These are phyloP conservation scores for Cercophora scortea DNA, from an alignment of 495 filamentous ascomycete species.

Conservation along the genomic window DNA sequence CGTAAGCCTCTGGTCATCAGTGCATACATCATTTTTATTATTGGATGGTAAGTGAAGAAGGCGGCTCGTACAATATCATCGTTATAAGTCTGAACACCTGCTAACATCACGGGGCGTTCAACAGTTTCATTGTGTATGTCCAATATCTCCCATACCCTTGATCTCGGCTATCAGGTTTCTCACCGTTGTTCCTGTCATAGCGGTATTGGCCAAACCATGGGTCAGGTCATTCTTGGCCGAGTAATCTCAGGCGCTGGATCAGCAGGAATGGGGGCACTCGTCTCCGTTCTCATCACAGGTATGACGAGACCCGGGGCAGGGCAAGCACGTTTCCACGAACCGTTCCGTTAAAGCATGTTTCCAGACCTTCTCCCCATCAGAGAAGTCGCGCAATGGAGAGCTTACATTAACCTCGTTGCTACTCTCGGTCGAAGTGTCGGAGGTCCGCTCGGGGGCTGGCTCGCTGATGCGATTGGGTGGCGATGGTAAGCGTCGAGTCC, in stretches of 20 bases:
- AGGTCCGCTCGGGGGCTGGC: slow-evolving; percentile 55
- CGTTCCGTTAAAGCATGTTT: neutral
- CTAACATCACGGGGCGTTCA: neutral
- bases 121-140: slow-evolving; percentile 32
- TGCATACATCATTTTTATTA: slow-evolving; percentile 34
- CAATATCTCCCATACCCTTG: neutral
- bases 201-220: slow-evolving; percentile 36
- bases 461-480: slow-evolving; percentile 62
- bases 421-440: slow-evolving; percentile 58
- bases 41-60: slow-evolving; percentile 30
- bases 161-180: too few species aligned
- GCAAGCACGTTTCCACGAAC: neutral
- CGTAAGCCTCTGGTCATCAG: slow-evolving; percentile 32
- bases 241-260: slow-evolving; percentile 52
- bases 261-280: slow-evolving; percentile 49
- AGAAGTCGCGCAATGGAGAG: slow-evolving; percentile 60
- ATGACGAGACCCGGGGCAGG: neutral
- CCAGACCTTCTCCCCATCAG: slow-evolving; percentile 55
- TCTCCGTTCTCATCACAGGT: slow-evolving; percentile 56
- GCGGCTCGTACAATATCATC: too few species aligned
- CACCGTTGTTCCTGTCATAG: neutral
- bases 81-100: too few species aligned
- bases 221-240: slow-evolving; percentile 49
- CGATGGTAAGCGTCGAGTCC: slow-evolving; percentile 42
- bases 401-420: slow-evolving; percentile 57